Percentiles rank a stretch among this genome's conserved stretches.
phyloP scores from a whole-genome alignment of 169 alveolate species.

The Plasmodium fragile region DNA sequence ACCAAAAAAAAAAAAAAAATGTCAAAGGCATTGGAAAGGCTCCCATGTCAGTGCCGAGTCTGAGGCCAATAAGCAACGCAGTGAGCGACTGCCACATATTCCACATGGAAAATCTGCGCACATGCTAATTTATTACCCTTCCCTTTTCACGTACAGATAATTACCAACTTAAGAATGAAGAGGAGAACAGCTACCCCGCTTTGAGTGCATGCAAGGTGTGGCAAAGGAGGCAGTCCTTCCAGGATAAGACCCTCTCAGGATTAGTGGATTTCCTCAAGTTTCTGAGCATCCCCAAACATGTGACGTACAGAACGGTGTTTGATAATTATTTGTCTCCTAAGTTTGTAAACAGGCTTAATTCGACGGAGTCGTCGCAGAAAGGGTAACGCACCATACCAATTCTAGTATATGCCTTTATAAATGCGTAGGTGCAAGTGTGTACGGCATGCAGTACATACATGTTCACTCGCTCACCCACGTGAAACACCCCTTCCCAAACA shows the following conservation, averaged over 20 bases:
- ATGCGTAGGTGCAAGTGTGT: background rate
- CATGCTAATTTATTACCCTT: background rate
- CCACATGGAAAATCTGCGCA: background rate
- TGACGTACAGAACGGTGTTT: constrained; percentile 82
- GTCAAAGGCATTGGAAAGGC: constrained; percentile 1
- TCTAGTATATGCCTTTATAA: background rate
- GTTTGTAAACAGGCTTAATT: constrained; percentile 79
- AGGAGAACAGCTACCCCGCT: constrained; percentile 83
- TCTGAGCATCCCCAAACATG: constrained; percentile 82
- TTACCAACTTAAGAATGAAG: constrained; percentile 80
- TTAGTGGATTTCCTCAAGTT: constrained; percentile 83
- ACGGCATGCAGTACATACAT: background rate
- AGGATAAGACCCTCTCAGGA: constrained; percentile 83
- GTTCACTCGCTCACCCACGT: background rate
- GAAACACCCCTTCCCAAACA: background rate
- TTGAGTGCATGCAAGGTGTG: constrained; percentile 85
- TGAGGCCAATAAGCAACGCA: background rate
- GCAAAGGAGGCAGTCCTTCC: constrained; percentile 87
- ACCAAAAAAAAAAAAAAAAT: background rate
- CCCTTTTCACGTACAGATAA: constrained; percentile 78
- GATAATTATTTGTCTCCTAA: constrained; percentile 79
- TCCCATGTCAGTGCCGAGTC: background rate
- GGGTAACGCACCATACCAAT: constrained; percentile 15
- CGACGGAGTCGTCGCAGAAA: constrained; percentile 42
- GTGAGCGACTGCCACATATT: background rate